phyloP scores from a whole-genome alignment of 73 alveolate genomes.

The Paramecium biaurelia region DNA sequence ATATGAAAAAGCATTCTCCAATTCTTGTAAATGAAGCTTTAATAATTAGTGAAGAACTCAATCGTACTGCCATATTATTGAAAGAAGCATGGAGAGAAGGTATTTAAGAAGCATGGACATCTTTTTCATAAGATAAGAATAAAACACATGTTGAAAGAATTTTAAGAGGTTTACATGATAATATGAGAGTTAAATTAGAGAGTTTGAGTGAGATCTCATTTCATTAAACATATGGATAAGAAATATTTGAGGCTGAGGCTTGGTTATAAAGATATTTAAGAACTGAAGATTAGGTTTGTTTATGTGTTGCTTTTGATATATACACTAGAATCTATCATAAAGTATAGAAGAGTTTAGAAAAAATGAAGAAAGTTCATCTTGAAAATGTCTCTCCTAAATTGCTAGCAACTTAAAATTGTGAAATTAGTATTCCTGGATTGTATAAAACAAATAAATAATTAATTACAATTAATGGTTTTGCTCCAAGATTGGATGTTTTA shows the following conservation, averaged over 20 bases:
- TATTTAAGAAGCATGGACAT: conserved; percentile 92
- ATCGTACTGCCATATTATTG: conserved; percentile 89
- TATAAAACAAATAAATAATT: conserved; percentile 79
- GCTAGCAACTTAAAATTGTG: conserved; percentile 74
- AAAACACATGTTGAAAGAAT: conserved; percentile 75
- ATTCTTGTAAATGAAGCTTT: conserved; percentile 86
- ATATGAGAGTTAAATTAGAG: conserved; percentile 84
- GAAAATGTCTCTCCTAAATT: conserved; percentile 81
- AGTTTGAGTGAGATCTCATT: conserved; percentile 95
- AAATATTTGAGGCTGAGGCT: conserved; percentile 89
- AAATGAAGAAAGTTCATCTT: conserved; percentile 69
- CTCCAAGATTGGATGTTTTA: conserved; percentile 85
- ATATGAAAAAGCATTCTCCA: conserved; percentile 81
- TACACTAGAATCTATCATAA: conserved; percentile 81
- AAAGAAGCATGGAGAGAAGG: conserved; percentile 97
- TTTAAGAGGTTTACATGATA: conserved; percentile 86
- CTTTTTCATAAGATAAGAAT: conserved; percentile 86
- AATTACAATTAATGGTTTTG: conserved; percentile 79
- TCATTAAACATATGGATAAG: conserved; percentile 88
- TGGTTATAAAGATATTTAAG: conserved; percentile 71
- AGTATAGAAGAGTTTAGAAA: conserved; percentile 71
- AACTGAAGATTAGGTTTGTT: conserved; percentile 71
- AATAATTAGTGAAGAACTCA: conserved; percentile 88
- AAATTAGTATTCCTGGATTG: conserved; percentile 89
- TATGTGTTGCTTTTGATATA: conserved; percentile 92